A percentile compares a stretch with the other conserved stretches of the same genome.
These are phyloP conservation scores for Colletotrichum liaoningense DNA, from an alignment of 2,329 filamentous ascomycete species.

Conservation along the genomic window DNA sequence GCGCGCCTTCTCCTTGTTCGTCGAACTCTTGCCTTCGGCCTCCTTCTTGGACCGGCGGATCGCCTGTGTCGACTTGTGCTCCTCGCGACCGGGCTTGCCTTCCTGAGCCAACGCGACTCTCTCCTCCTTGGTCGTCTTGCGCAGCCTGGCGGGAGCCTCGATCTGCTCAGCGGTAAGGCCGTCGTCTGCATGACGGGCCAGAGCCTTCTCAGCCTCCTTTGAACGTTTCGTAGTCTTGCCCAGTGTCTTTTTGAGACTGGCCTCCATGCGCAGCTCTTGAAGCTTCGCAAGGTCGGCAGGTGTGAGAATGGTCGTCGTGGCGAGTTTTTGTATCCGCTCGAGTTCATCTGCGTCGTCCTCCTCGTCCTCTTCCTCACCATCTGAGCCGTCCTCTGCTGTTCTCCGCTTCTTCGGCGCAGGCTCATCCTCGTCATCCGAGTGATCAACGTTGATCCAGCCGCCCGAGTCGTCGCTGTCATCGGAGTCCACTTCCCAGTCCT, in stretches of 20 bases:
- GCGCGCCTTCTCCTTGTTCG: constrained; percentile 95
- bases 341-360: constrained; percentile 57
- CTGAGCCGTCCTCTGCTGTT: constrained; percentile 38
- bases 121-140: constrained; percentile 91
- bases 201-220: constrained; percentile 61
- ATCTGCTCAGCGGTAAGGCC: constrained; percentile 92
- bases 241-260: constrained; percentile 75
- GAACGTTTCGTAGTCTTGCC: constrained; percentile 47
- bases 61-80: constrained; percentile 89
- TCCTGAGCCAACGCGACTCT: constrained; percentile 85
- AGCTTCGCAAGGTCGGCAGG: constrained; percentile 97
- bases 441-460: constrained; percentile 93
- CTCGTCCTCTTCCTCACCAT: constrained; percentile 49
- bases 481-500: constrained; percentile 72
- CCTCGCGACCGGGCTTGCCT: constrained; percentile 79
- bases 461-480: constrained; percentile 76
- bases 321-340: constrained; percentile 75
- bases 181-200: constrained; percentile 81
- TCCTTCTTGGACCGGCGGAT: constrained; percentile 89
- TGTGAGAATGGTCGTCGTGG: constrained; percentile 94
- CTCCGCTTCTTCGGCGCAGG: constrained; percentile 64
- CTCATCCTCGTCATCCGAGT: constrained; percentile 83
- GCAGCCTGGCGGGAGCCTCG: constrained; percentile 83
- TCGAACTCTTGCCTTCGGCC: constrained; percentile 91
- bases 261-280: constrained; percentile 82